Base-by-base conservation (phyloP, 352 stramenopile species). In the Pythium brachiatum region DNA sequence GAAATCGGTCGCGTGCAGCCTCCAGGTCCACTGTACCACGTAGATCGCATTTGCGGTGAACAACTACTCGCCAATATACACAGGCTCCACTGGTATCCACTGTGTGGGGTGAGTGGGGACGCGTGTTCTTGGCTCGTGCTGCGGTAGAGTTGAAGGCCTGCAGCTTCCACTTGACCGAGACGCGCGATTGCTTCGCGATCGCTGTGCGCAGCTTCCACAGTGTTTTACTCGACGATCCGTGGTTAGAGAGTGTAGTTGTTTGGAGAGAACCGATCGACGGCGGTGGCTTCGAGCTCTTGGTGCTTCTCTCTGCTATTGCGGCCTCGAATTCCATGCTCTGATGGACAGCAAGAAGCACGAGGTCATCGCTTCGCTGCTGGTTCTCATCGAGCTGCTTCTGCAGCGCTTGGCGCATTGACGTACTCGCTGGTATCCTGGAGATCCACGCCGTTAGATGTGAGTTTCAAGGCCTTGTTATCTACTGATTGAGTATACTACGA, bases 141-240 rank as follows among this genome's bases (percentile, higher is more conserved):
- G 39, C 13, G 3, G 43, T 36, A 13, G 16, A 15, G 9, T 32
- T 20, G 23, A 60, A 60, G 16, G 51, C 51, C 25, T 27, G 34
- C 51, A 60, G 53, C 16, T 60, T 66, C 60, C 60, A 66, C 44
- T 50, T 60, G 39, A 66, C 23, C 31, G 60, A 60, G 16, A 60
- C 60, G 18, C 38, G 60, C 0, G 60, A 26, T 51, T 66, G 60
- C 32, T 36, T 60, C 2, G 21, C n/a, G 0, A 66, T 50, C 0
- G 15, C 31, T 9, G 25, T 27, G 13, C 38, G 21, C 23, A 47
- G 48, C 20, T 18, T 51, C 58, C 58, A 65, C 9, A 65, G 26
- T 23, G 21, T 36, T 31, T 23, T 41, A 13, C 8, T 20, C 21
- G 23, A 1, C 12, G 20, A 3, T 27, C 8, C n/a, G 26, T 6